Evolutionary conservation across 2,329 filamentous ascomycete genomes (phyloP), one percentile per base, ranked within the genome.

Genomic region (Aspergillus ustus): DNA sequence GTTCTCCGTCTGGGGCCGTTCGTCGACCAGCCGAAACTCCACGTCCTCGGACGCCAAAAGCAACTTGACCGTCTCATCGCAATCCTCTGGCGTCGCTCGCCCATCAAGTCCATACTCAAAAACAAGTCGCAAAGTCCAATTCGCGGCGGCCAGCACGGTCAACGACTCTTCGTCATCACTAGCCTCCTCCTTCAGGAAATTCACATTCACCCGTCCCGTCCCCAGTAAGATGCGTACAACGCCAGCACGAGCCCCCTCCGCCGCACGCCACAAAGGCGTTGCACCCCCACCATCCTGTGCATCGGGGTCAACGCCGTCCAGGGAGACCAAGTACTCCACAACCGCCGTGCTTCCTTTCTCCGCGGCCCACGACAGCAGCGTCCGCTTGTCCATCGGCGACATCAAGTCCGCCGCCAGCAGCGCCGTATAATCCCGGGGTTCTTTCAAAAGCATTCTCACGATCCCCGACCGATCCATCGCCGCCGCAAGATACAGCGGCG

Each of bases 251-350:
- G 51, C 57, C 15, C 40, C 29, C 9, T 25, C 20, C 7, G 52
- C 51, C 2, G 57, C 57, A 17, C n/a, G 17, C 15, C n/a, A 49
- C 29, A 60, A 43, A 8, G 52, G 57, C 0, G 57, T 59, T 2
- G 9, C 8, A 4, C 57, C 51, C 1, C 40, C 19, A 4, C 2
- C 7, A 8, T 60, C 44, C 11, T 31, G 17, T 9, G 20, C 22
- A 34, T 55, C 44, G 8, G 44, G 50, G 19, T 51, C 31, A 17
- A 58, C 31, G 1, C 55, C 55, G 8, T 7, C 29, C 2, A 17
- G 17, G n/a, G 46, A 13, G 9, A 58, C 46, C 55, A 58, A 28
- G 8, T 43, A n/a, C 29, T 19, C 17, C 28, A 51, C 55, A 9
- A 43, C 31, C 7, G 7, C 15, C 8, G 37, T 40, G 1, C 15